Conservation (phyloP, 208 protist species). For the Borovskyia barvae region DNA sequence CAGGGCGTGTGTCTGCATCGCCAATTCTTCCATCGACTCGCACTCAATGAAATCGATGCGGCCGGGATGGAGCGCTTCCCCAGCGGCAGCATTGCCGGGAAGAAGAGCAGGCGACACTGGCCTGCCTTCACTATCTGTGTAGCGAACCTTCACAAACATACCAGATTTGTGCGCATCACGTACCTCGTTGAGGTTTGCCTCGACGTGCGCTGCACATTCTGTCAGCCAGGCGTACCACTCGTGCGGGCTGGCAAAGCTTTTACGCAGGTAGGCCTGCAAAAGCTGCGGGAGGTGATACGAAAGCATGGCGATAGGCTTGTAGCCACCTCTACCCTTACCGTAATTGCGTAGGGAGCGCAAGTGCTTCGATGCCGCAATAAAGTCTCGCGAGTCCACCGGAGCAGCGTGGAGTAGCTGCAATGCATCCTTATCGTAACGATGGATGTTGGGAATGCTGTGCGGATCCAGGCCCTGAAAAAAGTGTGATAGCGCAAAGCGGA, state of each 20-base stretch:
- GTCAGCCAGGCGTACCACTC: conserved; percentile 50
- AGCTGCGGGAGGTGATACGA: conserved; percentile 42
- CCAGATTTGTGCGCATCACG: conserved; percentile 15
- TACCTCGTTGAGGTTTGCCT: conserved; percentile 34
- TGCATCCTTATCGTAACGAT: conserved; percentile 18
- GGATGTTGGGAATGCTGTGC: conserved; percentile 65
- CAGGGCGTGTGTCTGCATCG: conserved; percentile 12
- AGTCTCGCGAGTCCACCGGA: conserved; percentile 35
- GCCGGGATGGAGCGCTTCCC: not conserved
- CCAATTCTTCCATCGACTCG: conserved; percentile 36
- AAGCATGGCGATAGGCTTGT: conserved; percentile 44
- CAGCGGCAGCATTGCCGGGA: not conserved
- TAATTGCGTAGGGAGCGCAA: conserved; percentile 36
- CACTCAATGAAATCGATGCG: conserved; percentile 15
- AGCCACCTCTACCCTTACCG: conserved; percentile 45
- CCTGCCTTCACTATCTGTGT: too few species aligned
- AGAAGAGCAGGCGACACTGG: too few species aligned
- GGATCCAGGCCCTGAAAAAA: conserved; percentile 50
- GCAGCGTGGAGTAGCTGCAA: conserved; percentile 41
- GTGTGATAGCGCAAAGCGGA: conserved; percentile 18
- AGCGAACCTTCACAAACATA: not conserved
- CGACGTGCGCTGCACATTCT: conserved; percentile 25
- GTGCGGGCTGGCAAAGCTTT: conserved; percentile 31
- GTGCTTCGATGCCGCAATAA: conserved; percentile 23
- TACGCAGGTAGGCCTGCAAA: conserved; percentile 43